Evolutionary conservation across 768 basidiomycete genomes (phyloP), one percentile per base, ranked within the genome.

Genomic region (Glaciozyma martinii): DNA sequence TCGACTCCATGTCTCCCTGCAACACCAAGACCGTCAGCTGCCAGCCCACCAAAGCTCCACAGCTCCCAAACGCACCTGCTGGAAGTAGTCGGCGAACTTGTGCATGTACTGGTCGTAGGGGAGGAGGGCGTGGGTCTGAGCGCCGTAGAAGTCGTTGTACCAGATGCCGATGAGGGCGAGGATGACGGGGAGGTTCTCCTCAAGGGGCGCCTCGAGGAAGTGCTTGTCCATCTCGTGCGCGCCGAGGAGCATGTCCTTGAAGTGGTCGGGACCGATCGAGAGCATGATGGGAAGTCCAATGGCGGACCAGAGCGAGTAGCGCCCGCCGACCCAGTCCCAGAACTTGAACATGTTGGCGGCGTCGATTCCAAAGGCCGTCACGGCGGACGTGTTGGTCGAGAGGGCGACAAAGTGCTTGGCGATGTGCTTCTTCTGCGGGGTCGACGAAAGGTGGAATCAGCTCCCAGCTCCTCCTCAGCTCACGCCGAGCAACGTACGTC

Each of bases 291-390:
- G 89, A 65, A 98, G 81, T 65, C 95, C 95, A 72, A 99, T 97
- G 37, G 95, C 94, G 67, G 90, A 92, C 94, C 95, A 98, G 70
- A 99, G 81, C 72, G 88, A 91, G 83, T 99, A 99, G 68, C 94
- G 85, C 32, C 95, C 95, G 67, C 95, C 95, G 68, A 99, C 95
- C 95, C 95, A 99, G 78, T 98, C 95, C 94, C 94, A 99, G 84
- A 99, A 98, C 76, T 88, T 86, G 84, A 99, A 99, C 93, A 99
- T 99, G 80, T 97, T 97, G 71, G 82, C 82, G 66, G 85, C 77
- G 54, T 86, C 81, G 74, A 99, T 99, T 49, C 95, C 95, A 74
- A 99, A 99, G 4, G 82, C 84, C 23, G 89, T 88, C 62, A 98
- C 95, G 16, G 89, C 90, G 75, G 86, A 83, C 59, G 90, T 90